A percentile compares a stretch with the other conserved stretches of the same genome.
phyloP scores from a whole-genome alignment of 768 basidiomycete genomes.

The Leucocoprinus leucothites region DNA sequence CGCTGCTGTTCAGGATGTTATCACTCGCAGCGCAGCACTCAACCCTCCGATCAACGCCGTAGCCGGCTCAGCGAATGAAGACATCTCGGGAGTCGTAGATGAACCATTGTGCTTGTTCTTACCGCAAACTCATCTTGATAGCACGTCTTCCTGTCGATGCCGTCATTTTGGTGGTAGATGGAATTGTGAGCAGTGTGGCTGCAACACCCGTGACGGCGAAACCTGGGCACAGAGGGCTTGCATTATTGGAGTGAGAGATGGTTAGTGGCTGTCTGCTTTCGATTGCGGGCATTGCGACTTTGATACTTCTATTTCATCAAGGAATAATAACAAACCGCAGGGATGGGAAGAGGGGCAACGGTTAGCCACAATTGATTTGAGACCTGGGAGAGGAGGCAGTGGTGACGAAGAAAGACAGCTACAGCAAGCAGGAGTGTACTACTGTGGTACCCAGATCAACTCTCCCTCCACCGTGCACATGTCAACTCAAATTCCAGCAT shows the following conservation, averaged over 20 bases:
- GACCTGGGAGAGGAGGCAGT: too few relatives aligned
- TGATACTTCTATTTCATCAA: conserved; percentile 51
- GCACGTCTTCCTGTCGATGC: too few relatives aligned
- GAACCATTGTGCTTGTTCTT: conserved; percentile 79
- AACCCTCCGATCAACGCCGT: conserved; percentile 54
- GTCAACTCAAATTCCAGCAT: background rate
- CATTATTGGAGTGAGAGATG: conserved; percentile 65
- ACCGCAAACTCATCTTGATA: conserved; percentile 42
- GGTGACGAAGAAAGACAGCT: too few relatives aligned
- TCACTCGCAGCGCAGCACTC: conserved; percentile 28
- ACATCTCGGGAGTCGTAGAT: conserved; percentile 86
- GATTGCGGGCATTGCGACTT: conserved; percentile 66
- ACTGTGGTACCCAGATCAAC: conserved; percentile 6
- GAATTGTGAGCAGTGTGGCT: background rate
- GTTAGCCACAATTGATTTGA: conserved; percentile 36
- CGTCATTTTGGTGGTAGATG: conserved; percentile 20
- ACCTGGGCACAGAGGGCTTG: conserved; percentile 44
- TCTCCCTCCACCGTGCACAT: too few relatives aligned
- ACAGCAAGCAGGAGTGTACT: conserved; percentile 32
- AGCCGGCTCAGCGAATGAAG: conserved; percentile 76
- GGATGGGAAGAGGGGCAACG: conserved; percentile 42
- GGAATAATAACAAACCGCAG: conserved; percentile 28
- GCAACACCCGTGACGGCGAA: conserved; percentile 23
- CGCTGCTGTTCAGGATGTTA: conserved; percentile 32
- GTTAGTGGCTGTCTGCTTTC: conserved; percentile 55